Conservation (phyloP, 148 eudicot genomes). For the Heliosperma pusillum region DNA sequence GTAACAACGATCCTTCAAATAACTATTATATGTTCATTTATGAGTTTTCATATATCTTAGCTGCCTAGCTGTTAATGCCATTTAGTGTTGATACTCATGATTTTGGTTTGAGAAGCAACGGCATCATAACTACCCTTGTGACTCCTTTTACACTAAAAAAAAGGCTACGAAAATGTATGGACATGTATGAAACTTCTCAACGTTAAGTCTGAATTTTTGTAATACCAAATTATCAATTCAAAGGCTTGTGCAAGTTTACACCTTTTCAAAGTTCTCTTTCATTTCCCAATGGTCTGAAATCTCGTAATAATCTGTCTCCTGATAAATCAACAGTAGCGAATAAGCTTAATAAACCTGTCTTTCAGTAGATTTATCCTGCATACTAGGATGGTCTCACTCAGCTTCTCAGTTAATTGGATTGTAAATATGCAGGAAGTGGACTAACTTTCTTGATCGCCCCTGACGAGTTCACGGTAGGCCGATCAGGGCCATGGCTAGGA, state of each 20-base stretch:
- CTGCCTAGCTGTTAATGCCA: not conserved
- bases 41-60: not conserved
- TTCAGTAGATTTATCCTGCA: not conserved
- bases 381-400: too few relatives aligned
- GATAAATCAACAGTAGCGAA: not conserved
- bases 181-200: too few relatives aligned
- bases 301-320: not conserved
- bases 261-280: too few relatives aligned
- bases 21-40: not conserved
- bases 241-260: too few relatives aligned
- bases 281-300: not conserved
- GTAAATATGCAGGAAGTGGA: slow-evolving; percentile 51
- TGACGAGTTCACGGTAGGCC: slow-evolving; percentile 79
- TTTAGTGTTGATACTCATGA: too few relatives aligned
- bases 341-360: not conserved
- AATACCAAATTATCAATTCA: too few relatives aligned
- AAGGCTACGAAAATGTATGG: too few relatives aligned
- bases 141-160: too few relatives aligned
- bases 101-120: too few relatives aligned
- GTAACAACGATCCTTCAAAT: slow-evolving; percentile 10
- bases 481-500: slow-evolving; percentile 84
- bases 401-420: not conserved
- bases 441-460: slow-evolving; percentile 70
- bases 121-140: too few relatives aligned
- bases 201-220: too few relatives aligned